Evolutionary conservation across 2,329 filamentous ascomycete genomes (phyloP).

Genomic region (Biscogniauxia mediterranea): DNA sequence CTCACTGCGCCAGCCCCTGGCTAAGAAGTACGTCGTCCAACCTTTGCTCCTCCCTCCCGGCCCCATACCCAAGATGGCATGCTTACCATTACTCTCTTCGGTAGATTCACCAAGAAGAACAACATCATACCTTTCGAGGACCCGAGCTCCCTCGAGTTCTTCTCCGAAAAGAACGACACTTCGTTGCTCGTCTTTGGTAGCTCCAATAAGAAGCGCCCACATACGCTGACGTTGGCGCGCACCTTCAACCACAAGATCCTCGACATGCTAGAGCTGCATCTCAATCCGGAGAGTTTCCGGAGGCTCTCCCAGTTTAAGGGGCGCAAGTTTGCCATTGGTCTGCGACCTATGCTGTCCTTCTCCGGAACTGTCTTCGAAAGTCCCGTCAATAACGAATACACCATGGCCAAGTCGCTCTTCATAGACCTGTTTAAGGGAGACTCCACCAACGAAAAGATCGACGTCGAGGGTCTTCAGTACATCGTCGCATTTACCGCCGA

Average conservation of each 20-base stretch:
- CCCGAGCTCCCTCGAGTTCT: slow-evolving; percentile 83
- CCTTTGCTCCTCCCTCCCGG: neutral
- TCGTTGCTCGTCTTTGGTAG: slow-evolving; percentile 80
- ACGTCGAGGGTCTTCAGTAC: slow-evolving; percentile 94
- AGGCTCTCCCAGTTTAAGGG: slow-evolving; percentile 73
- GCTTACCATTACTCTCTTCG: slow-evolving; percentile 49
- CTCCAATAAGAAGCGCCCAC: slow-evolving; percentile 91
- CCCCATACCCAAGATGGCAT: neutral
- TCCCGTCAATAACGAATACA: slow-evolving; percentile 75
- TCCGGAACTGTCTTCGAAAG: slow-evolving; percentile 85
- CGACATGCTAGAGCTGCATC: slow-evolving; percentile 90
- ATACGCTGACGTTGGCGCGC: slow-evolving; percentile 78
- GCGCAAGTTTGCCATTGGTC: slow-evolving; percentile 71
- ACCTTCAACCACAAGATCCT: slow-evolving; percentile 84
- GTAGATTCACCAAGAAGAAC: slow-evolving; percentile 98
- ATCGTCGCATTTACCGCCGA: slow-evolving; percentile 78
- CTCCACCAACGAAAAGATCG: slow-evolving; percentile 71
- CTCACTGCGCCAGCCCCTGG: slow-evolving; percentile 77
- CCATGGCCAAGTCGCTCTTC: slow-evolving; percentile 81
- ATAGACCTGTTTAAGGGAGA: slow-evolving; percentile 90
- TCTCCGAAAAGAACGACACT: slow-evolving; percentile 94
- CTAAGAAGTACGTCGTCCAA: slow-evolving; percentile 61
- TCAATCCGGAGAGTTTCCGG: slow-evolving; percentile 72
- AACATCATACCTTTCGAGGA: slow-evolving; percentile 93
- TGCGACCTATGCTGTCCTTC: slow-evolving; percentile 91